phyloP scores from a whole-genome alignment of 176 grass and related monocot genomes.

The Aegilops sharonensis region DNA sequence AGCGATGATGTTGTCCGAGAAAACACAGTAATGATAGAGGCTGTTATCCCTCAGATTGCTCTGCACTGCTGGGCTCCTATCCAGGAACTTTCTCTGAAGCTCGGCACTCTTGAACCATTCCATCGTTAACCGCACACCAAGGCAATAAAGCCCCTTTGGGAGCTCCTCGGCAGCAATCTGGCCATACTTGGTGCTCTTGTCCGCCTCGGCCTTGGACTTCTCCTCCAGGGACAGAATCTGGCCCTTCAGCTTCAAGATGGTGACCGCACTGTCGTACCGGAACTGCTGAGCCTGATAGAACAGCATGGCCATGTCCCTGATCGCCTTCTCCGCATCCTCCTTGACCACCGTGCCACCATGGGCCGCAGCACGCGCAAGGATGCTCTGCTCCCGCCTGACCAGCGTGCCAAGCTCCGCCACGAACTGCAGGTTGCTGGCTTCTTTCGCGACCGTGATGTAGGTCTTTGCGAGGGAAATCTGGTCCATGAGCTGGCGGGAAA shows the following conservation, averaged over 20 bases:
- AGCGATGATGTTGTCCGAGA: constrained; percentile 97
- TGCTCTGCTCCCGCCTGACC: constrained; percentile 59
- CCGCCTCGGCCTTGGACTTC: constrained; percentile 74
- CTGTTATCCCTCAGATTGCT: constrained; percentile 73
- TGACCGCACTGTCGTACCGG: constrained; percentile 64
- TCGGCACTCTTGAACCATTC: constrained; percentile 79
- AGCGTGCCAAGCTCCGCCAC: constrained; percentile 61
- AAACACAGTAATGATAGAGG: constrained; percentile 90
- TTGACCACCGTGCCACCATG: constrained; percentile 22
- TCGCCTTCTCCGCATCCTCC: constrained; percentile 60
- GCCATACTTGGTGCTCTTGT: constrained; percentile 91
- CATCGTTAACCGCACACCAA: constrained; percentile 79
- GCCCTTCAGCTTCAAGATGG: constrained; percentile 87
- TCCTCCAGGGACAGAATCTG: constrained; percentile 84
- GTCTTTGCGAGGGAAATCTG: constrained; percentile 93
- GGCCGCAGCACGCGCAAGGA: constrained; percentile 53
- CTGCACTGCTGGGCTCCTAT: constrained; percentile 47
- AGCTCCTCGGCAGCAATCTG: constrained; percentile 97
- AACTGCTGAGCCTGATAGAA: constrained; percentile 84
- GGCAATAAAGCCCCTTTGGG: constrained; percentile 92
- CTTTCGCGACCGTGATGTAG: constrained; percentile 66
- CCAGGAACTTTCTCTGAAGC: constrained; percentile 66
- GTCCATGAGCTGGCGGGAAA: constrained; percentile 78
- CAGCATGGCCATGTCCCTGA: constrained; percentile 75
- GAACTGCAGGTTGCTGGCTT: constrained; percentile 82